Percentiles rank a stretch among this genome's conserved stretches.
Conservation (phyloP, 176 grass and related monocot genomes). For the Triticum dicoccoides region DNA sequence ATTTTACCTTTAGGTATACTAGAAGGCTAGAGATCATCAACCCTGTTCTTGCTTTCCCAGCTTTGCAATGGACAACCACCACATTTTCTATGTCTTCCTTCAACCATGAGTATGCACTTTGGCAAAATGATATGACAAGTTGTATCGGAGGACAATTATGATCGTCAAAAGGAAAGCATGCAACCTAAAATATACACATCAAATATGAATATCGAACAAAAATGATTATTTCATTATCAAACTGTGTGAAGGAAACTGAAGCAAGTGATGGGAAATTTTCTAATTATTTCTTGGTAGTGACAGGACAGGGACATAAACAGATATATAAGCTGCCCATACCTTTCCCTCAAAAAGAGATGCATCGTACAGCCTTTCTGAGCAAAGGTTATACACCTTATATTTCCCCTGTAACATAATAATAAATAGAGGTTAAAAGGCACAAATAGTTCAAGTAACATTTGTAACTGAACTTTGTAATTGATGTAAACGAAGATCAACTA, state of each 20-base stretch:
- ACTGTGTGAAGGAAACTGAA: conserved; percentile 10
- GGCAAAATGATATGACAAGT: conserved; percentile 97
- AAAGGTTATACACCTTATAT: conserved; percentile 99
- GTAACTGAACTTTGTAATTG: not conserved
- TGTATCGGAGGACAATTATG: conserved; percentile 97
- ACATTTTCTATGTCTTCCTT: conserved; percentile 99
- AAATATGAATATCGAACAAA: conserved; percentile 20
- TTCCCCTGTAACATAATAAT: conserved; percentile 70
- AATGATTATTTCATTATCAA: not conserved
- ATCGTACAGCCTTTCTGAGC: conserved; percentile 95
- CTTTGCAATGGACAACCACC: conserved; percentile 98
- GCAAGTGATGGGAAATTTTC: conserved; percentile 1
- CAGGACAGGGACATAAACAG: conserved; percentile 2
- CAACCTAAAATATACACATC: conserved; percentile 62
- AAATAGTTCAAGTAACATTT: conserved; percentile 1
- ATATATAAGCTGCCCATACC: conserved; percentile 46
- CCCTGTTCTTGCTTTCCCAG: conserved; percentile 93
- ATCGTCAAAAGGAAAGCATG: conserved; percentile 95
- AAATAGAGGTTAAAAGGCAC: conserved; percentile 3
- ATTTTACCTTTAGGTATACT: conserved; percentile 83
- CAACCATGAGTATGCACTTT: conserved; percentile 97
- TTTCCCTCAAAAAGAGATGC: conserved; percentile 99
- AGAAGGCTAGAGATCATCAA: conserved; percentile 99
- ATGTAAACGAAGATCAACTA: not conserved
- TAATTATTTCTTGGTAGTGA: not conserved